Percentiles rank a stretch among this genome's conserved stretches.
Conservation (phyloP, 2,329 filamentous ascomycete genomes). For the Colletotrichum tofieldiae region DNA sequence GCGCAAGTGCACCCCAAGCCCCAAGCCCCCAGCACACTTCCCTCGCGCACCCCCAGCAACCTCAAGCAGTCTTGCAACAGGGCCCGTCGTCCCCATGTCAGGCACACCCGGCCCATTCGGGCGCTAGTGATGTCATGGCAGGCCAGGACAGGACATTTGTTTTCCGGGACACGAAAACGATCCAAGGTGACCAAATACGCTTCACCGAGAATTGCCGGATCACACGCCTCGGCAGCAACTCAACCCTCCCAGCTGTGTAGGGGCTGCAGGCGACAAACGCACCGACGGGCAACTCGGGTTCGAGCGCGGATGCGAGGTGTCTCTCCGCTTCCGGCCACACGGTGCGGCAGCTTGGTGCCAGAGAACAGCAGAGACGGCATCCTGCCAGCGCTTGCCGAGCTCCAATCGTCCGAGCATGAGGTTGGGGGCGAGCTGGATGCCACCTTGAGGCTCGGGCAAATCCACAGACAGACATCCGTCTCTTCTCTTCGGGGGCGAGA, state of each 20-base stretch:
- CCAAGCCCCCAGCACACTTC: no score
- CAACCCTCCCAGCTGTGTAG: not conserved
- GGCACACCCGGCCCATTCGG: conserved; percentile 19
- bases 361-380: conserved; percentile 5
- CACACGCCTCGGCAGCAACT: not conserved
- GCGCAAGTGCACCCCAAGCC: not conserved
- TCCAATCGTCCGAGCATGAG: not conserved
- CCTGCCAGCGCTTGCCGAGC: not conserved
- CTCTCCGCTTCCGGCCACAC: conserved; percentile 19
- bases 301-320: conserved; percentile 23
- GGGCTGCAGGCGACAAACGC: not conserved
- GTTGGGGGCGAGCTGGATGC: not conserved
- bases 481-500: not conserved
- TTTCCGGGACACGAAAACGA: not conserved
- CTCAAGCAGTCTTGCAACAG: not conserved
- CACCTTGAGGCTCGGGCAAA: not conserved
- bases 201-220: conserved; percentile 16
- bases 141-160: conserved; percentile 4
- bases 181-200: conserved; percentile 24
- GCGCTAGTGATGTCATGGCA: conserved; percentile 31
- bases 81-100: conserved; percentile 17
- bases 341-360: conserved; percentile 7
- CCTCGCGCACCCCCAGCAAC: not conserved
- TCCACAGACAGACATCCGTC: not conserved
- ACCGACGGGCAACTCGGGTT: conserved; percentile 5